phyloP scores from a whole-genome alignment of 257 asterid genomes.

The Vinca minor region DNA sequence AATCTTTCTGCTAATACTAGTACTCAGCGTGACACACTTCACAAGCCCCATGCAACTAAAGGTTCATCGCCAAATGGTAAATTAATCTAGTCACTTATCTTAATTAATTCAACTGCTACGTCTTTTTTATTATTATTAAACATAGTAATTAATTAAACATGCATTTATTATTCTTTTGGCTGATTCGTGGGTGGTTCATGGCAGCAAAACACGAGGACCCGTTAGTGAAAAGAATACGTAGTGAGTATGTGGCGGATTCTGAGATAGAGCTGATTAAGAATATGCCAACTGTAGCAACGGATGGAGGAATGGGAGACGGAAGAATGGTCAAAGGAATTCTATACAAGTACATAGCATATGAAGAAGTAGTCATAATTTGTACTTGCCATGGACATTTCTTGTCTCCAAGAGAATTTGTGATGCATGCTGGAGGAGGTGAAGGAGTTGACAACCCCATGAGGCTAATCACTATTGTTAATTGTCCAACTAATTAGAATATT shows the following conservation, averaged over 20 bases:
- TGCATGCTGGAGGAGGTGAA: constrained; percentile 18
- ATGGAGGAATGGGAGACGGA: constrained; percentile 13
- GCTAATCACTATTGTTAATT: neutral
- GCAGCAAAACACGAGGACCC: no score
- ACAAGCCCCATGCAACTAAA: neutral
- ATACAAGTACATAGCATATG: neutral
- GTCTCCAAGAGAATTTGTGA: constrained; percentile 20
- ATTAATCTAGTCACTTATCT: no score
- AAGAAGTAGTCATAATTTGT: constrained; percentile 16
- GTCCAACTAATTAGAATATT: neutral
- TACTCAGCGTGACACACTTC: neutral
- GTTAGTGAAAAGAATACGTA: no score
- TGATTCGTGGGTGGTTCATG: no score
- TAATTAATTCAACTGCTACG: no score
- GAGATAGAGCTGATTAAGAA: neutral
- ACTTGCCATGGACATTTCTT: constrained; percentile 23
- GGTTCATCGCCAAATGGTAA: no score
- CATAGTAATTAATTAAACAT: no score
- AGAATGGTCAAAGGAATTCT: constrained; percentile 17
- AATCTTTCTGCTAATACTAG: neutral
- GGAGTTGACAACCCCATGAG: constrained; percentile 10
- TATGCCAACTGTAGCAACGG: constrained; percentile 23
- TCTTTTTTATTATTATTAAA: no score
- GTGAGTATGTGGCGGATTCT: neutral
- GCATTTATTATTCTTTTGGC: no score